phyloP scores from a whole-genome alignment of 148 eudicot genomes.

The Talinum fruticosum region DNA sequence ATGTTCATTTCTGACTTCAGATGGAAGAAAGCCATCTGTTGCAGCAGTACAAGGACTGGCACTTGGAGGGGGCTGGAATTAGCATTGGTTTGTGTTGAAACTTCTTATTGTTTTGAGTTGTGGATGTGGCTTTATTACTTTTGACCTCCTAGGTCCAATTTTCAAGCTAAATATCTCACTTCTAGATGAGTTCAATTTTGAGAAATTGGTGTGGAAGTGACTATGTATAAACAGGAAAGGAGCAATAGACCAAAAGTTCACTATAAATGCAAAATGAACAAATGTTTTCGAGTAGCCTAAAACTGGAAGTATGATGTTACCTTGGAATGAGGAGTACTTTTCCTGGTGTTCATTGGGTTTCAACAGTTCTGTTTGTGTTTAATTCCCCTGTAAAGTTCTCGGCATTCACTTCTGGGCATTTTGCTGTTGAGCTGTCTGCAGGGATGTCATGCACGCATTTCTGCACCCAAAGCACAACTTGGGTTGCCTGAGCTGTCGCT shows the following conservation, averaged over 20 bases:
- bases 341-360: neutral
- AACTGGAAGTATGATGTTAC: neutral
- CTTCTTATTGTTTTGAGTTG: neutral
- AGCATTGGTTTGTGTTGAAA: conserved; percentile 63
- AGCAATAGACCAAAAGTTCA: neutral
- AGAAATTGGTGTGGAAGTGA: neutral
- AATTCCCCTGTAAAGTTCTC: neutral
- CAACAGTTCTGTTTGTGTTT: neutral
- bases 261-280: neutral
- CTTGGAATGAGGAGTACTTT: neutral
- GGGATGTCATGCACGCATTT: conserved; percentile 88
- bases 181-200: neutral
- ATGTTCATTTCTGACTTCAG: conserved; percentile 32
- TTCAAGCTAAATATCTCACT: neutral
- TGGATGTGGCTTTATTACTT: neutral
- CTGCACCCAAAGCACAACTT: conserved; percentile 75
- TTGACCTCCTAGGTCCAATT: neutral
- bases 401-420: neutral
- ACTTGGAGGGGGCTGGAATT: conserved; percentile 94
- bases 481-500: conserved; percentile 92
- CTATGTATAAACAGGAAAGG: neutral
- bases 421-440: conserved; percentile 30
- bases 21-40: conserved; percentile 78
- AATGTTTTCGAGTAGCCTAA: neutral
- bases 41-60: conserved; percentile 94